Percentiles rank a stretch among this genome's conserved stretches.
phyloP scores from a whole-genome alignment of 164 flowering plant genomes.

The Piper betle region DNA sequence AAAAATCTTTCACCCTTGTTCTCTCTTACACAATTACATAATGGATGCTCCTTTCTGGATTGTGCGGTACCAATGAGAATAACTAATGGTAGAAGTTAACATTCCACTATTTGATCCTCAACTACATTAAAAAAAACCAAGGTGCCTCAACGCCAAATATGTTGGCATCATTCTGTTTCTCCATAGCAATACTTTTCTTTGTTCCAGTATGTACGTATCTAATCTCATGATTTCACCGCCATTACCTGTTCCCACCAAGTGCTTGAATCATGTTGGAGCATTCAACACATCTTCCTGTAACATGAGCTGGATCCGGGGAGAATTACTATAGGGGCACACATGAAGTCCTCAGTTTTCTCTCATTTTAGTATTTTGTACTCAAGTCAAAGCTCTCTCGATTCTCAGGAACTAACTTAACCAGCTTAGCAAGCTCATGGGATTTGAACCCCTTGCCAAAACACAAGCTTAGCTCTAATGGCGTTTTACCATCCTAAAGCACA shows the following conservation, averaged over 20 bases:
- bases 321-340: not conserved
- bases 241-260: not conserved
- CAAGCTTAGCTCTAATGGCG: constrained; percentile 67
- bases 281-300: not conserved
- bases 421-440: constrained; percentile 77
- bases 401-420: constrained; percentile 66
- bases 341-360: not conserved
- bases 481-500: constrained; percentile 1
- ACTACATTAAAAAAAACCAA: no score
- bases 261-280: not conserved
- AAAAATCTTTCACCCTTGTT: no score
- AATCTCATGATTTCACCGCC: no score
- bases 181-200: no score
- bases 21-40: no score
- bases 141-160: no score
- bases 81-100: no score
- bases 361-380: not conserved
- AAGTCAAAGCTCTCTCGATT: constrained; percentile 23
- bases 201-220: no score
- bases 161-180: no score
- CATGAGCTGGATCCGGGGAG: not conserved
- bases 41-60: no score
- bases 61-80: no score
- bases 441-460: constrained; percentile 90
- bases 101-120: no score